phyloP scores from a whole-genome alignment of 495 filamentous ascomycete genomes.

The Echria macrotheca region DNA sequence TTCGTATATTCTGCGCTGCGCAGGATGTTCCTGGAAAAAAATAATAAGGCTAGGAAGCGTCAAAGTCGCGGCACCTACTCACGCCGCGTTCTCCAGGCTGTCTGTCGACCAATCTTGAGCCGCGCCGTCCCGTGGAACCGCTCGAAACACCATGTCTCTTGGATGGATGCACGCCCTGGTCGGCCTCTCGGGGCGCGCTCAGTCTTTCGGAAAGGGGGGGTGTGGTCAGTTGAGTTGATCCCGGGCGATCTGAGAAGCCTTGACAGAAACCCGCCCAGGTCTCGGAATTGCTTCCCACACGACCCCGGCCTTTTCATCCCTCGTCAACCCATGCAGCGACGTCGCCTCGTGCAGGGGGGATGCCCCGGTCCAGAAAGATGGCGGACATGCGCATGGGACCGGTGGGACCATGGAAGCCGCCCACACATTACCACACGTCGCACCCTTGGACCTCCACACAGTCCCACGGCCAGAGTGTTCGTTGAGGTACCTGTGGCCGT shows the following conservation, averaged over 20 bases:
- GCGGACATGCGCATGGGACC: conserved; percentile 21
- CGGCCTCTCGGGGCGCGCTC: not conserved
- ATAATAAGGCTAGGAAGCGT: too few species aligned
- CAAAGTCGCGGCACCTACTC: too few species aligned
- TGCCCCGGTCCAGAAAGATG: conserved; percentile 17
- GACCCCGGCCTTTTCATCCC: conserved; percentile 6
- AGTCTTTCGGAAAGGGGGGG: not conserved
- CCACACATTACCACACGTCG: not conserved
- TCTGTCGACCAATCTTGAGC: conserved; percentile 13
- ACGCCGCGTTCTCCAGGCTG: too few species aligned
- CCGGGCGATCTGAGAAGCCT: conserved; percentile 13
- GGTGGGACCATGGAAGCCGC: conserved; percentile 15
- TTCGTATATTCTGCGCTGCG: too few species aligned
- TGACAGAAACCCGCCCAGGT: conserved; percentile 11
- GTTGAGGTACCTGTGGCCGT: conserved; percentile 4
- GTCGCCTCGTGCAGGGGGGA: conserved; percentile 13
- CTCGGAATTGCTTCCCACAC: conserved; percentile 15
- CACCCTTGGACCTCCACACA: not conserved
- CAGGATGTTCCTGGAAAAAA: too few species aligned
- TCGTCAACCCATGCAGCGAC: not conserved
- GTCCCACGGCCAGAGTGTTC: conserved; percentile 3
- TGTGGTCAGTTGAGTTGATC: conserved; percentile 6
- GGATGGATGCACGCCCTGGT: not conserved
- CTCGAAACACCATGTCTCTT: conserved; percentile 7
- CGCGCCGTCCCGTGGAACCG: conserved; percentile 10